These are phyloP conservation scores for Polytrichum commune DNA, from an alignment of 225 moss, liverwort and hornwort genomes.

Conservation along the genomic window DNA sequence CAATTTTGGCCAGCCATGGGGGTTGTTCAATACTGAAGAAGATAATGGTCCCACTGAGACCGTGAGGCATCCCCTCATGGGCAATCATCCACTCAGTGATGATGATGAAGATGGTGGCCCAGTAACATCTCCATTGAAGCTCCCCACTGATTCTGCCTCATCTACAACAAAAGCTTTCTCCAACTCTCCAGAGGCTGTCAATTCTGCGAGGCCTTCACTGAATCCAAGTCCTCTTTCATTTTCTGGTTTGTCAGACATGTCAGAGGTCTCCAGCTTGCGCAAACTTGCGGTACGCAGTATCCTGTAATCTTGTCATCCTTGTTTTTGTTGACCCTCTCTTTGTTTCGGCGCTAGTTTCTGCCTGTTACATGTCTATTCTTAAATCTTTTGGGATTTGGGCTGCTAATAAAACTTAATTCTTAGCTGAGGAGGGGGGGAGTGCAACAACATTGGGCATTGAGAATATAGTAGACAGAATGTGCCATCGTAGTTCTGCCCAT, in stretches of 20 bases:
- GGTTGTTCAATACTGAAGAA: slow-evolving; percentile 45
- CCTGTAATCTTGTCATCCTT: background rate
- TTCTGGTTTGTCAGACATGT: slow-evolving; percentile 20
- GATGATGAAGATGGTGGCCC: slow-evolving; percentile 35
- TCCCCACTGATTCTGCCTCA: slow-evolving; percentile 46
- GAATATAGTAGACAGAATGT: no score
- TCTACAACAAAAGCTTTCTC: slow-evolving; percentile 48
- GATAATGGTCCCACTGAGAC: slow-evolving; percentile 31
- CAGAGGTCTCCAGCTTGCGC: slow-evolving; percentile 52
- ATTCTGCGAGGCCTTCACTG: slow-evolving; percentile 33
- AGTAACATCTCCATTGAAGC: slow-evolving; percentile 19
- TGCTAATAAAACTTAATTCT: no score
- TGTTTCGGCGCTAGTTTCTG: background rate
- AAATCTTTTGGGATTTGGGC: background rate
- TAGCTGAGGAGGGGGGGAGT: no score
- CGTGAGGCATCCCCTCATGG: slow-evolving; percentile 60
- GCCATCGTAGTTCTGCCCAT: no score
- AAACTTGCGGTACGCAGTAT: slow-evolving; percentile 46
- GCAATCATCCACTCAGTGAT: slow-evolving; percentile 44
- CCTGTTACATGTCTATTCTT: background rate
- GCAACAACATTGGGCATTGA: no score
- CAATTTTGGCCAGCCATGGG: slow-evolving; percentile 53
- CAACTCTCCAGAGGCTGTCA: slow-evolving; percentile 52
- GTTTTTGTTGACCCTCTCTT: background rate
- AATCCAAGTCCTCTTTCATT: slow-evolving; percentile 41